Percentiles rank a stretch among this genome's conserved stretches.
Conservation (phyloP, 2,329 filamentous ascomycete genomes). For the Sporothrix luriei region DNA sequence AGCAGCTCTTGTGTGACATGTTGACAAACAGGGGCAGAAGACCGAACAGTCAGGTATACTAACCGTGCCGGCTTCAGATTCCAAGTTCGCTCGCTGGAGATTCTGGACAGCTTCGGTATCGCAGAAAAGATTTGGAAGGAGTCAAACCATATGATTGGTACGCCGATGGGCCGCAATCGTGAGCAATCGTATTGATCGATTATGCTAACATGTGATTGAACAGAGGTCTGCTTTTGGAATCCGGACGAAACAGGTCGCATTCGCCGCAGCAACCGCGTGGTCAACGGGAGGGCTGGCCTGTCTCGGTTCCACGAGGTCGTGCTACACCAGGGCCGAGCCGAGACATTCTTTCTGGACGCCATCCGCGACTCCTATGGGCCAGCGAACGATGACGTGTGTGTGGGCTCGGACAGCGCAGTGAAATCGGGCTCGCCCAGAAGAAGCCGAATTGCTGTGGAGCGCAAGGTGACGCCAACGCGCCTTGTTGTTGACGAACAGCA, state of each 20-base stretch:
- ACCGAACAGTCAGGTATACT: neutral
- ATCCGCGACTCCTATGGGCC: slow-evolving; percentile 34
- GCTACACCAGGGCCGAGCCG: slow-evolving; percentile 71
- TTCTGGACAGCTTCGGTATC: slow-evolving; percentile 73
- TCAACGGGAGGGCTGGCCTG: slow-evolving; percentile 63
- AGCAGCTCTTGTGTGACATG: neutral
- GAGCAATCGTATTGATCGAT: neutral
- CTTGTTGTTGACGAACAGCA: slow-evolving; percentile 54
- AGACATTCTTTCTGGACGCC: slow-evolving; percentile 57
- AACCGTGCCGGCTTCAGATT: slow-evolving; percentile 34
- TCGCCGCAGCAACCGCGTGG: slow-evolving; percentile 60
- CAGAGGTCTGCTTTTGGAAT: slow-evolving; percentile 62
- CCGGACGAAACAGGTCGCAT: slow-evolving; percentile 62
- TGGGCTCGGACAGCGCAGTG: slow-evolving; percentile 27
- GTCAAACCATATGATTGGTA: slow-evolving; percentile 64
- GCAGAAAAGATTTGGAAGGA: slow-evolving; percentile 66
- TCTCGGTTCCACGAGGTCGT: slow-evolving; percentile 67
- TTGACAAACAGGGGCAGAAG: neutral
- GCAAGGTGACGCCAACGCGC: slow-evolving; percentile 57
- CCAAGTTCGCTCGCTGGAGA: slow-evolving; percentile 69
- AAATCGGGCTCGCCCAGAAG: neutral
- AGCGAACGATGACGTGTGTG: neutral
- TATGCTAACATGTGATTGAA: neutral
- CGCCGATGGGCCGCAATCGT: neutral
- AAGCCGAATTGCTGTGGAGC: slow-evolving; percentile 52